phyloP scores from a whole-genome alignment of 23 red algal species.

The Pyropia haitanensis region DNA sequence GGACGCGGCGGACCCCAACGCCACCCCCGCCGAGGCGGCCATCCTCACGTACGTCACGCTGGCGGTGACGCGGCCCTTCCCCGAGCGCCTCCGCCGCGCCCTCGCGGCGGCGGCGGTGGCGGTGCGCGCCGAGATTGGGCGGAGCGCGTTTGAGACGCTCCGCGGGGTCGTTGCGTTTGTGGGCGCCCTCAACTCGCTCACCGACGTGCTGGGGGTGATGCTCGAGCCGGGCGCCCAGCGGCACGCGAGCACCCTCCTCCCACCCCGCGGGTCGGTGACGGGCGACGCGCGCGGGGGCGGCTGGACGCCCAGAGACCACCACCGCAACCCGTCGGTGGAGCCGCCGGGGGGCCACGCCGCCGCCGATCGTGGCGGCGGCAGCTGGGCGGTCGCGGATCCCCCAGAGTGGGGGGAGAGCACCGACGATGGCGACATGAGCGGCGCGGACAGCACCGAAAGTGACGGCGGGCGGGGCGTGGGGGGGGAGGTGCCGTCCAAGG shows the following conservation, averaged over 20 bases:
- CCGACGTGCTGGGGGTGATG: slow-evolving; percentile 13
- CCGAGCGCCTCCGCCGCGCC: no score
- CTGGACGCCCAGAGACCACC: no score
- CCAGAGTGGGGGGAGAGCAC: no score
- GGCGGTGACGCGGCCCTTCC: slow-evolving; percentile 9
- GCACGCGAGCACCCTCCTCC: not conserved
- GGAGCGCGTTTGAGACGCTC: not conserved
- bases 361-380: no score
- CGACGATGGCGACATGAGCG: no score
- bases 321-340: no score
- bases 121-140: not conserved
- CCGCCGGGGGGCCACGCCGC: no score
- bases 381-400: no score
- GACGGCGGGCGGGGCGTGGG: no score
- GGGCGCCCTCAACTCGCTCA: slow-evolving; percentile 21
- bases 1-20: not conserved
- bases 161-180: slow-evolving; percentile 10
- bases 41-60: not conserved
- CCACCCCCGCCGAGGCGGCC: not conserved
- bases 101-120: not conserved
- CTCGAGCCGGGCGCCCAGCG: slow-evolving; percentile 7
- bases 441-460: no score
- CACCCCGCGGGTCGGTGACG: no score
- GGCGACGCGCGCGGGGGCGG: no score
- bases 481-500: not conserved